These are phyloP conservation scores for Cladosporium sp. DNA, from an alignment of 2,329 filamentous ascomycete genomes.

Conservation along the genomic window DNA sequence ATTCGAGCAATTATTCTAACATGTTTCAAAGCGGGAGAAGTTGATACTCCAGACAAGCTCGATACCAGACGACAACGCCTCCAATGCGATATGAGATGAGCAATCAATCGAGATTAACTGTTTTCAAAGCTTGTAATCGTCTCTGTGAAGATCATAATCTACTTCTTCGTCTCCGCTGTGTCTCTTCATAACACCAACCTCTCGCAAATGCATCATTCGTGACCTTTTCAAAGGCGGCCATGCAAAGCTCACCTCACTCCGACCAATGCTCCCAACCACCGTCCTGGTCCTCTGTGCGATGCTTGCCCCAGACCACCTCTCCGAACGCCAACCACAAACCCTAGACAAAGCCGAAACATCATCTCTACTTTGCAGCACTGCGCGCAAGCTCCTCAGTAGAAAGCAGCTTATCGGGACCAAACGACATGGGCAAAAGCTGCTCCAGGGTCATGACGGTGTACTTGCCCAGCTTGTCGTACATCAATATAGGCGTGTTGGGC, in stretches of 20 bases:
- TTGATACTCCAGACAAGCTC: not conserved
- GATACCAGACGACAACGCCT: not conserved
- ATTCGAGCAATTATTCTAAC: not conserved
- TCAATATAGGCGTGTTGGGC: constrained; percentile 71
- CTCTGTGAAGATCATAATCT: not conserved
- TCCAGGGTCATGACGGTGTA: constrained; percentile 71
- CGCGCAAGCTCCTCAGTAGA: constrained; percentile 32
- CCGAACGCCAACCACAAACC: not conserved
- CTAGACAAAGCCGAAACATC: too few relatives aligned
- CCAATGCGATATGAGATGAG: not conserved
- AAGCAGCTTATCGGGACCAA: constrained; percentile 53
- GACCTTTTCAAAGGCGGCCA: not conserved
- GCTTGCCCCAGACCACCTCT: not conserved
- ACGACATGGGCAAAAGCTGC: constrained; percentile 58
- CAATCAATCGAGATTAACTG: not conserved
- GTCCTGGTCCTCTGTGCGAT: not conserved
- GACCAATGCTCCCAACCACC: not conserved
- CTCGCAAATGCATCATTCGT: not conserved
- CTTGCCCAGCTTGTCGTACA: constrained; percentile 83
- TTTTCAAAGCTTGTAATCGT: not conserved
- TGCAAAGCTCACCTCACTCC: not conserved
- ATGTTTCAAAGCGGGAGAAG: not conserved
- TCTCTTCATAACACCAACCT: not conserved
- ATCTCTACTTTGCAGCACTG: not conserved
- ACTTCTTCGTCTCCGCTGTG: not conserved